These are phyloP conservation scores for Botrytis cinerea DNA, from an alignment of 2,329 filamentous ascomycete species.

Conservation along the genomic window DNA sequence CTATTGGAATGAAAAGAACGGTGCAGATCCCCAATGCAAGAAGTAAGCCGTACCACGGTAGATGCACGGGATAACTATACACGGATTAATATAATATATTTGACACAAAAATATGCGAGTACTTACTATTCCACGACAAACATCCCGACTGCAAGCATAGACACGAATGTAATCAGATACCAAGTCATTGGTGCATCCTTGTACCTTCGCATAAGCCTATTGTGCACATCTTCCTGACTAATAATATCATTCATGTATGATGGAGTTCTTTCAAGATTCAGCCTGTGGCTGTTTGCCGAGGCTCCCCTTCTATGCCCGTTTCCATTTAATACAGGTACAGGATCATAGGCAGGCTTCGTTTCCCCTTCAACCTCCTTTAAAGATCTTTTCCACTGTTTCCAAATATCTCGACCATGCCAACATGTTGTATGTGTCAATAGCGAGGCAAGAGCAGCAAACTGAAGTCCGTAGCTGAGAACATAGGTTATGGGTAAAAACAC, in stretches of 20 bases:
- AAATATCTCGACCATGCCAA: constrained; percentile 84
- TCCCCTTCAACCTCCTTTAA: constrained; percentile 62
- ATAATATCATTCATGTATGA: constrained; percentile 55
- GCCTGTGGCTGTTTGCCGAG: constrained; percentile 20
- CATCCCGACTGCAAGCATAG: constrained; percentile 77
- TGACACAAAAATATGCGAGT: not conserved
- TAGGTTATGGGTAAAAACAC: constrained; percentile 88
- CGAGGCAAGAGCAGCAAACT: constrained; percentile 80
- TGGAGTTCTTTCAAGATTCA: constrained; percentile 43
- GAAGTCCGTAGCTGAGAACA: constrained; percentile 80
- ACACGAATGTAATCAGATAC: constrained; percentile 75
- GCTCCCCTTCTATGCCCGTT: constrained; percentile 23
- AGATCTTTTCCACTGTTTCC: constrained; percentile 72
- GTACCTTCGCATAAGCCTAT: constrained; percentile 79
- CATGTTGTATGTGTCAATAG: constrained; percentile 78
- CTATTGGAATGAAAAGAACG: constrained; percentile 84
- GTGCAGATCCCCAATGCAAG: constrained; percentile 77
- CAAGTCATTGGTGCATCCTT: constrained; percentile 78
- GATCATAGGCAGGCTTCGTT: constrained; percentile 54
- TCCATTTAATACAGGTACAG: constrained; percentile 42
- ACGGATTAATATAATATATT: not conserved
- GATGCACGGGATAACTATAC: constrained; percentile 70
- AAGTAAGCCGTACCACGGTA: constrained; percentile 84
- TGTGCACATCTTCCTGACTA: constrained; percentile 78
- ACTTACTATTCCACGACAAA: constrained; percentile 83